phyloP scores from a whole-genome alignment of 352 stramenopile species.

The Phytophthora lateralis region DNA sequence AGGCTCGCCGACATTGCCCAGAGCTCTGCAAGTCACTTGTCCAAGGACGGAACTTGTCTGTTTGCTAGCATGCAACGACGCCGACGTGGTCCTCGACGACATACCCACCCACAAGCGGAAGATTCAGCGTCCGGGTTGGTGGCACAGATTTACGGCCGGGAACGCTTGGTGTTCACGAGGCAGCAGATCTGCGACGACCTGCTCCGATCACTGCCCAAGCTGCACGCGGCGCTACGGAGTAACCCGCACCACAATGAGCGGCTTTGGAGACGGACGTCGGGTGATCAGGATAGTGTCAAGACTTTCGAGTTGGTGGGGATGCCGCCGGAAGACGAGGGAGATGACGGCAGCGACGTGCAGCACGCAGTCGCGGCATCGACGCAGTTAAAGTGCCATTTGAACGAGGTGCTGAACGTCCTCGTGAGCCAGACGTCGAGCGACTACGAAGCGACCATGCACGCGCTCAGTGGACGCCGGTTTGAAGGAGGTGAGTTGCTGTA shows the following conservation, averaged over 20 bases:
- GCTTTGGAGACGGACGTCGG: slow-evolving; percentile 40
- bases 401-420: slow-evolving; percentile 45
- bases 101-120: slow-evolving; percentile 8
- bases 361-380: slow-evolving; percentile 8
- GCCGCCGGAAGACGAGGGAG: slow-evolving; percentile 20
- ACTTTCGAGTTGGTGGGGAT: slow-evolving; percentile 46
- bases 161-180: slow-evolving; percentile 28
- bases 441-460: slow-evolving; percentile 44
- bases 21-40: slow-evolving; percentile 17
- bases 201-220: slow-evolving; percentile 32
- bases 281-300: slow-evolving; percentile 1
- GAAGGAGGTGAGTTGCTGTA: not conserved
- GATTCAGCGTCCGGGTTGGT: slow-evolving; percentile 15
- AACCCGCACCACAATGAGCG: slow-evolving; percentile 18
- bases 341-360: not conserved
- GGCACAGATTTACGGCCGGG: slow-evolving; percentile 20
- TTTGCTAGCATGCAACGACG: slow-evolving; percentile 2
- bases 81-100: slow-evolving; percentile 3
- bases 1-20: slow-evolving; percentile 10
- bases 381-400: slow-evolving; percentile 54
- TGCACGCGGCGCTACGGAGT: slow-evolving; percentile 36
- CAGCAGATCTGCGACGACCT: slow-evolving; percentile 41
- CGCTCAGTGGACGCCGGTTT: slow-evolving; percentile 14
- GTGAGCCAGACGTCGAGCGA: slow-evolving; percentile 40
- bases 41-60: not conserved